A percentile compares a stretch with the other conserved stretches of the same genome.
phyloP scores from a whole-genome alignment of 2,329 filamentous ascomycete species.

The Fusarium begoniae region DNA sequence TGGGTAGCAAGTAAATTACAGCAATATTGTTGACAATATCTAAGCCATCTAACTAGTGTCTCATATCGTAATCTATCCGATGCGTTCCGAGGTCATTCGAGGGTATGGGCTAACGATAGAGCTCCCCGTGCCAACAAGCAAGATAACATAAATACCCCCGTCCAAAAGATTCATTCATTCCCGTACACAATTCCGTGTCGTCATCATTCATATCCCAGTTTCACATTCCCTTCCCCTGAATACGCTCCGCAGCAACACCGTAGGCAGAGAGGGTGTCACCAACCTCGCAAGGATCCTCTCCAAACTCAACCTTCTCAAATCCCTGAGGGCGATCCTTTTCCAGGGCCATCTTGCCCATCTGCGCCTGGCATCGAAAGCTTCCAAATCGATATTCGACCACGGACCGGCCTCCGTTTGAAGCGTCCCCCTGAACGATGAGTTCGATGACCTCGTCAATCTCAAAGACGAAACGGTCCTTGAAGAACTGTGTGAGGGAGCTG shows the following conservation, averaged over 20 bases:
- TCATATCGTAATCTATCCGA: slow-evolving; percentile 11
- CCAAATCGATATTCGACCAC: slow-evolving; percentile 63
- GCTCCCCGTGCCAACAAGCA: background rate
- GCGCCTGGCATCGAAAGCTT: slow-evolving; percentile 64
- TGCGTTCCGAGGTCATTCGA: background rate
- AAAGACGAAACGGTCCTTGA: slow-evolving; percentile 55
- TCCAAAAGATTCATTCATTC: background rate
- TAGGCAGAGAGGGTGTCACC: slow-evolving; percentile 46
- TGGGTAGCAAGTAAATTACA: background rate
- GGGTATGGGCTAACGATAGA: background rate
- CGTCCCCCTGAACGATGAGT: slow-evolving; percentile 39
- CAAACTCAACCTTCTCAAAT: slow-evolving; percentile 51
- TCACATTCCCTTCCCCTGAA: slow-evolving; percentile 47
- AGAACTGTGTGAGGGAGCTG: slow-evolving; percentile 50
- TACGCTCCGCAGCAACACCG: slow-evolving; percentile 46
- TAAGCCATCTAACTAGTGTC: background rate
- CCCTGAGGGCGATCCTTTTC: slow-evolving; percentile 48
- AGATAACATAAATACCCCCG: background rate
- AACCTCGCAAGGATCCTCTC: slow-evolving; percentile 50
- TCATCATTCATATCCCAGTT: background rate
- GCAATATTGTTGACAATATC: background rate
- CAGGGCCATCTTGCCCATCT: slow-evolving; percentile 56
- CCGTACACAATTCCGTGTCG: background rate
- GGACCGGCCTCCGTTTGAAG: slow-evolving; percentile 32
- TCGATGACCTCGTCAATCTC: slow-evolving; percentile 56